Evolutionary conservation across 164 flowering plant genomes (phyloP).

Genomic region (Warburgia ugandensis): DNA sequence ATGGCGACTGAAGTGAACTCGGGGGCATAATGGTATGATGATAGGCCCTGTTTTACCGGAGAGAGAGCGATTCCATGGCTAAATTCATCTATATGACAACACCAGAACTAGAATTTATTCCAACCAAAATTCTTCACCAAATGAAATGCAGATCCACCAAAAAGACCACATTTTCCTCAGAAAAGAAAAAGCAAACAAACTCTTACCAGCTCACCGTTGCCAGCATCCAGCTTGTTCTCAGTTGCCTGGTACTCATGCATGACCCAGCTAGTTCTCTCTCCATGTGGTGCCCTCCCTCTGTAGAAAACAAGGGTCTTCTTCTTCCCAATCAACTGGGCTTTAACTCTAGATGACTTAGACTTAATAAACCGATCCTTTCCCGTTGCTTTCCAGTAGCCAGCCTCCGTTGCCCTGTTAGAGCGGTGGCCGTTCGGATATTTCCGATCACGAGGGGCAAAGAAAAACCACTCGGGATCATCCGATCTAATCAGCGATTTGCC

Average conservation of each 20-base stretch:
- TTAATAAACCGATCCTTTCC: conserved; percentile 66
- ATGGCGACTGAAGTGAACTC: no score
- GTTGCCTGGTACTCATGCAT: conserved; percentile 73
- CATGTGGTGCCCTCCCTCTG: conserved; percentile 63
- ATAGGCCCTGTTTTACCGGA: no score
- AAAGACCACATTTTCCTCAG: no score
- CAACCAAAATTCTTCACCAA: no score
- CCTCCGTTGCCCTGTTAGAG: conserved; percentile 54
- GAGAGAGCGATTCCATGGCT: no score
- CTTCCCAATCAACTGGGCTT: conserved; percentile 38
- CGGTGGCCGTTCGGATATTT: conserved; percentile 69
- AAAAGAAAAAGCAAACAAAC: not conserved
- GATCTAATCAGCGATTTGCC: conserved; percentile 44
- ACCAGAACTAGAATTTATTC: no score
- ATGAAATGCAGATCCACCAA: no score
- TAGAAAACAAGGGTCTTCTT: conserved; percentile 74
- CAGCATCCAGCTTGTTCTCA: conserved; percentile 46
- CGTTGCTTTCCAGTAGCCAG: conserved; percentile 80
- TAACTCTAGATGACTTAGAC: conserved; percentile 6
- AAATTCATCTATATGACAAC: no score
- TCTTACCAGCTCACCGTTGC: conserved; percentile 55
- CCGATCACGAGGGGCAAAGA: conserved; percentile 69
- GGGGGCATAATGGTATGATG: no score
- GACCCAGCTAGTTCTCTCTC: conserved; percentile 58
- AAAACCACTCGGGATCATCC: conserved; percentile 81